Percentiles rank a stretch among this genome's conserved stretches.
These are phyloP conservation scores for Pleurotus cornucopiae DNA, from an alignment of 768 basidiomycete genomes.

Conservation along the genomic window DNA sequence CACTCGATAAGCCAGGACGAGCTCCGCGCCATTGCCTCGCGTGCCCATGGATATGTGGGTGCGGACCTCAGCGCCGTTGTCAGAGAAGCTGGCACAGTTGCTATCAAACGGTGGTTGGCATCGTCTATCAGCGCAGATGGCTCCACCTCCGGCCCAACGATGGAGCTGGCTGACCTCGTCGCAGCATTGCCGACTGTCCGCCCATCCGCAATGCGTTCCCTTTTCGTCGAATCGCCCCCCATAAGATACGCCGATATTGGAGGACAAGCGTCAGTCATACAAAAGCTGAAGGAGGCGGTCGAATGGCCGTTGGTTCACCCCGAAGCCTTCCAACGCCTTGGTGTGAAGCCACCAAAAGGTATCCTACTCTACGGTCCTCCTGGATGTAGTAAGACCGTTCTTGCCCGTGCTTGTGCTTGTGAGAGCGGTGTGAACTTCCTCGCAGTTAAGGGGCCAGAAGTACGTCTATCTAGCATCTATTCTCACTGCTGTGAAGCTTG, in stretches of 20 bases:
- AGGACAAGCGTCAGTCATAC: constrained; percentile 77
- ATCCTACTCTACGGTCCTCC: constrained; percentile 93
- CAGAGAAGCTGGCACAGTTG: constrained; percentile 86
- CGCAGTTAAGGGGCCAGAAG: constrained; percentile 97
- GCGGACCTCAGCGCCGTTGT: constrained; percentile 92
- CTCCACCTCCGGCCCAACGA: constrained; percentile 22
- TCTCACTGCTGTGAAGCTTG: neutral
- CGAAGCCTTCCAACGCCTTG: constrained; percentile 81
- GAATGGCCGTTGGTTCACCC: constrained; percentile 94
- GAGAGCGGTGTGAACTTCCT: constrained; percentile 96
- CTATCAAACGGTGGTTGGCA: constrained; percentile 80
- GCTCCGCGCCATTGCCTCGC: constrained; percentile 62
- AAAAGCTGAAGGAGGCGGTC: constrained; percentile 84
- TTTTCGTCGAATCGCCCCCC: constrained; percentile 83
- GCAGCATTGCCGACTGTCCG: constrained; percentile 74
- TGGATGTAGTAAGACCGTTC: constrained; percentile 95
- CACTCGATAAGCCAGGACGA: constrained; percentile 60
- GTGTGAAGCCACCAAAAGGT: constrained; percentile 85
- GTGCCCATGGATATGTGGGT: constrained; percentile 95
- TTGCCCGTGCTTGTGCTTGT: constrained; percentile 87
- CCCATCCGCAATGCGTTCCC: constrained; percentile 91
- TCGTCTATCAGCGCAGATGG: constrained; percentile 12
- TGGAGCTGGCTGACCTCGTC: constrained; percentile 62
- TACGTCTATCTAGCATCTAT: constrained; percentile 25
- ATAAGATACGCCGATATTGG: constrained; percentile 88